Conservation (phyloP, 2,329 filamentous ascomycete species). For the Diaporthe citriasiana region DNA sequence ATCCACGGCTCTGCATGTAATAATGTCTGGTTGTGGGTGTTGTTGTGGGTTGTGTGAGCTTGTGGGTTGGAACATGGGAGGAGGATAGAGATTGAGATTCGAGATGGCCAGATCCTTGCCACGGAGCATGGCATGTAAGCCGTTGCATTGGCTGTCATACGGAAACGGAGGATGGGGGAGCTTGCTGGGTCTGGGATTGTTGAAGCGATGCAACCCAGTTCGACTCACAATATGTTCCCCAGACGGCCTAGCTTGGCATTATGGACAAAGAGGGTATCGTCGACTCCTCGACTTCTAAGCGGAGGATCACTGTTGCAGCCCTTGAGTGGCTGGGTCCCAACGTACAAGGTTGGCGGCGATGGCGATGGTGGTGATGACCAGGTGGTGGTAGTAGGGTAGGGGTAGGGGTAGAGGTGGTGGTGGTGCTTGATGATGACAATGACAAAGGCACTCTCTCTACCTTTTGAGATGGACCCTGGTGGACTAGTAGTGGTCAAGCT, state of each 20-base stretch:
- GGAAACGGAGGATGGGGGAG: conserved; percentile 21
- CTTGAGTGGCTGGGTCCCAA: conserved; percentile 7
- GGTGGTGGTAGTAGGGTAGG: not conserved
- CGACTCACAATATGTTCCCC: conserved; percentile 22
- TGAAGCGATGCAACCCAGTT: conserved; percentile 4
- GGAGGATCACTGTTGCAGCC: conserved; percentile 9
- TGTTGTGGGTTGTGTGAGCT: not conserved
- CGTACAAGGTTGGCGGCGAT: conserved; percentile 7
- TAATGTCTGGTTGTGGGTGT: not conserved
- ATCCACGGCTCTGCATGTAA: not conserved
- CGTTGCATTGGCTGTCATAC: conserved; percentile 33
- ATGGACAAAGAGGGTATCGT: not conserved
- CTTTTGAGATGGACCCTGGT: conserved; percentile 4
- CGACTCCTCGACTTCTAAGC: conserved; percentile 8
- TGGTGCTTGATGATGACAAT: not conserved
- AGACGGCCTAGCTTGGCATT: not conserved
- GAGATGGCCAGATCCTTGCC: conserved; percentile 16
- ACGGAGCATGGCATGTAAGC: conserved; percentile 1
- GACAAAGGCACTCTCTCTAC: not conserved
- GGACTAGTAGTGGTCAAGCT: not conserved
- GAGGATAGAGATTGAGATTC: not conserved
- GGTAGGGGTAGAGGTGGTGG: not conserved
- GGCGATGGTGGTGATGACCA: conserved; percentile 3
- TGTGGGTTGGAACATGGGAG: not conserved
- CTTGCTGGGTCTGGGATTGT: conserved; percentile 21